Base-by-base conservation (phyloP, 163 green algal genomes). In the Scenedesmus sp. region DNA sequence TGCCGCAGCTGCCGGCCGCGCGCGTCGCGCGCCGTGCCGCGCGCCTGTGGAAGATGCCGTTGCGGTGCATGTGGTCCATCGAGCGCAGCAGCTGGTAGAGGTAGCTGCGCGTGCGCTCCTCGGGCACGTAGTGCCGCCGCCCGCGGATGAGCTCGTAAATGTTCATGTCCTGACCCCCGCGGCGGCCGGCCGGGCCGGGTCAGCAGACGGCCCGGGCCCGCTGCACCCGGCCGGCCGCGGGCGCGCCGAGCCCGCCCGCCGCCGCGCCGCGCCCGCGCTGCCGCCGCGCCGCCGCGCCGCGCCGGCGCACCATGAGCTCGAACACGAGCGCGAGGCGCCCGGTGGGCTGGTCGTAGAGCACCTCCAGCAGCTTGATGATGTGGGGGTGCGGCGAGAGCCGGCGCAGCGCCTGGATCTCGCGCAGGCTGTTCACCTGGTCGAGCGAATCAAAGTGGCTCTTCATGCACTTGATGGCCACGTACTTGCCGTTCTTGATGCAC, bases 381-480 rank as follows among this genome's bases (percentile, higher is more conserved):
- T 95, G 92, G 45, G 87, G 70, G 70, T 96, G 90, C 4, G 92
- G 92, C 15, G 90, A 95, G 26, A 97, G 84, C 1, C 92, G 84
- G 4, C 92, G 72, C 74, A 96, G 82, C 10, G 89, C 92, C 84
- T 97, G 92, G 56, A 96, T 95, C 80, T 96, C 92, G 0, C 92
- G 79, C 63, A 97, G 83, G 69, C 94, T 97, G 88, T 97, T 96
- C 28, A 94, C 90, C 87, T 92, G 89, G 44, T 93, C 90, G 24
- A 93, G 67, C 47, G 70, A 87, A 75, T 92, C 89, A 82, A 94
- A 94, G 81, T 92, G 86, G 62, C 90, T 92, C 71, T 97, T 97
- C 91, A 97, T 96, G 86, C 91, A 95, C 81, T 97, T 97, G 77
- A 97, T 97, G 67, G 92, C 92, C 31, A 95, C 89, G 77, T 96